phyloP scores from a whole-genome alignment of 352 stramenopile genomes.

The Phytophthora aleatoria region DNA sequence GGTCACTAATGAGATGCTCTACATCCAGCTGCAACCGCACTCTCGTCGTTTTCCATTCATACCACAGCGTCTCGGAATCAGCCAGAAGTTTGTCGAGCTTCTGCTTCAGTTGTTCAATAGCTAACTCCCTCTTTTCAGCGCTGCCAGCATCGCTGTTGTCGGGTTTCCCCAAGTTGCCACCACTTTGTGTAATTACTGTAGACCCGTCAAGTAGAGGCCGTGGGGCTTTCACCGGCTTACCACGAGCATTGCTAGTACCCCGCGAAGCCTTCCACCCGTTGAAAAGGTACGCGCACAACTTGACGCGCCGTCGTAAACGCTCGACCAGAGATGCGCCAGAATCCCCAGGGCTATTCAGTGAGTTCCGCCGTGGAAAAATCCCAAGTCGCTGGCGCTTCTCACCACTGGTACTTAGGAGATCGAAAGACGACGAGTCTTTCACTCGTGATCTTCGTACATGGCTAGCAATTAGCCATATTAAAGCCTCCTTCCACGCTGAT shows the following conservation, averaged over 20 bases:
- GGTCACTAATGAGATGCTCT: constrained; percentile 15
- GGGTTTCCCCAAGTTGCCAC: background rate
- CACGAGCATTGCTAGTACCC: constrained; percentile 2
- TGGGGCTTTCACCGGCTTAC: constrained; percentile 6
- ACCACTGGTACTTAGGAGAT: background rate
- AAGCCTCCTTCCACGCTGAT: constrained; percentile 1
- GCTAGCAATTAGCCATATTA: constrained; percentile 19
- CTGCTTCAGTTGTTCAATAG: constrained; percentile 11
- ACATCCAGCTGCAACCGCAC: constrained; percentile 27
- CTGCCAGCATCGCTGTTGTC: background rate
- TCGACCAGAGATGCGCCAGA: constrained; percentile 21
- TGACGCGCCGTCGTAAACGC: constrained; percentile 31
- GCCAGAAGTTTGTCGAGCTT: constrained; percentile 18
- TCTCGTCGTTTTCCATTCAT: constrained; percentile 48
- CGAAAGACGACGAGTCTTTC: background rate
- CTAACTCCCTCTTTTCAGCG: constrained; percentile 14
- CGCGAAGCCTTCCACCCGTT: constrained; percentile 27
- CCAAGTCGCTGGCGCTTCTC: background rate
- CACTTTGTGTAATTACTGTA: background rate
- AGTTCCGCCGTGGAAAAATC: constrained; percentile 6
- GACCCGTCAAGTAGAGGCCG: constrained; percentile 1
- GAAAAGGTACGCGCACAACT: constrained; percentile 30
- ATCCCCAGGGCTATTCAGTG: constrained; percentile 8
- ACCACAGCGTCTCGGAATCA: constrained; percentile 45
- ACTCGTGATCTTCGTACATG: background rate